A percentile compares a stretch with the other conserved stretches of the same genome.
phyloP scores from a whole-genome alignment of 345 rosid species.

The Cochlearia excelsa region DNA sequence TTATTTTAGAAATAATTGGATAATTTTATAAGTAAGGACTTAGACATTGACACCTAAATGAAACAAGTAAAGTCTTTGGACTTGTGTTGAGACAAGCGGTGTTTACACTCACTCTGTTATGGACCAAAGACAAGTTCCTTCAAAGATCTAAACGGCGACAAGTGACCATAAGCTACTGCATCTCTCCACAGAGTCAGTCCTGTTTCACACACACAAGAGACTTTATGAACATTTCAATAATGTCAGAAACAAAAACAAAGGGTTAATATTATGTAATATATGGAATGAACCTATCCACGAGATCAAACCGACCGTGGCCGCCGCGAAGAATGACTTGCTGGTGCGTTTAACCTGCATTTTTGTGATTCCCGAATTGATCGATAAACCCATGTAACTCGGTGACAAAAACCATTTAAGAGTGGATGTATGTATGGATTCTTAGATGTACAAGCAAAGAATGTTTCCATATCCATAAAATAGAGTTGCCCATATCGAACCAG shows the following conservation, averaged over 20 bases:
- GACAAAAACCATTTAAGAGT: not conserved
- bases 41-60: too few species aligned
- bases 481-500: conserved; percentile 82
- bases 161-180: conserved; percentile 53
- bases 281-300: conserved; percentile 67
- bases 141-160: conserved; percentile 60
- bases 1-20: too few species aligned
- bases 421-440: conserved; percentile 16
- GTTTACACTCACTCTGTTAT: conserved; percentile 19
- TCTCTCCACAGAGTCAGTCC: conserved; percentile 80
- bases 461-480: conserved; percentile 85
- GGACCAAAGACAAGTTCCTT: conserved; percentile 61
- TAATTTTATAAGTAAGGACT: too few species aligned
- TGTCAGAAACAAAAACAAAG: not conserved
- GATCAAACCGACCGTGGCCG: conserved; percentile 66
- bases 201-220: conserved; percentile 26
- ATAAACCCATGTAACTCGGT: not conserved
- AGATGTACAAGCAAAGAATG: conserved; percentile 75
- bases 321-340: conserved; percentile 61
- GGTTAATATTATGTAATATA: not conserved
- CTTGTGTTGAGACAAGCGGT: not conserved
- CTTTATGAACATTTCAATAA: not conserved
- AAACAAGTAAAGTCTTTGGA: not conserved
- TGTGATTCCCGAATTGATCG: not conserved
- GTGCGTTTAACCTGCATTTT: conserved; percentile 54